Percentiles rank a stretch among this genome's conserved stretches.
These are phyloP conservation scores for Macrotyloma uniflorum DNA, from an alignment of 306 rosid species.

Conservation along the genomic window DNA sequence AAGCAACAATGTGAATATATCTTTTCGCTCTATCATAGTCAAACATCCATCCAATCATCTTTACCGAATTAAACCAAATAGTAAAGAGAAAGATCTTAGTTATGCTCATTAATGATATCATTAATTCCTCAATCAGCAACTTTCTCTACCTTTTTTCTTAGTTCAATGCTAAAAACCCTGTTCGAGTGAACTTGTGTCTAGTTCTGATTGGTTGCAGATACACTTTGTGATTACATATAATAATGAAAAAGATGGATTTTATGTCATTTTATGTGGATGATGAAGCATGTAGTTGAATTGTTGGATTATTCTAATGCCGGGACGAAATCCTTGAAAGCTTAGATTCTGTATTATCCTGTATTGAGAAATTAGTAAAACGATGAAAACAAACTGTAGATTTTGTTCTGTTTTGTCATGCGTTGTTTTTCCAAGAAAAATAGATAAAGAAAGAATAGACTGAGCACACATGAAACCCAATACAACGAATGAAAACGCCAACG, in stretches of 20 bases:
- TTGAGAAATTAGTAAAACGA: slow-evolving; percentile 30
- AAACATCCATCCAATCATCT: not conserved
- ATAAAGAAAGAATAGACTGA: slow-evolving; percentile 13
- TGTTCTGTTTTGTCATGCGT: slow-evolving; percentile 28
- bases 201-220: not conserved
- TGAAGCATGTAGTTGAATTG: not conserved
- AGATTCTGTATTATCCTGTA: slow-evolving; percentile 14
- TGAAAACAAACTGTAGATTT: slow-evolving; percentile 38
- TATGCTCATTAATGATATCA: slow-evolving; percentile 17
- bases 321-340: slow-evolving; percentile 27
- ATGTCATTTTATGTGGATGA: slow-evolving; percentile 8
- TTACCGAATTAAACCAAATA: not conserved
- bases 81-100: not conserved
- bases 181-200: not conserved
- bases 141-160: not conserved
- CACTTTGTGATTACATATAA: too few relatives aligned
- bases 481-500: slow-evolving; percentile 25
- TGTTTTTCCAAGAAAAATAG: slow-evolving; percentile 35
- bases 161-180: not conserved
- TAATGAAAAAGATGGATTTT: too few relatives aligned
- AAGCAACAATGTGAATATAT: not conserved
- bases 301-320: slow-evolving; percentile 22
- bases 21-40: not conserved
- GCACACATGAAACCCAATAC: not conserved
- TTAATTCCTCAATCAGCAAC: slow-evolving; percentile 4